Conservation (phyloP, 2,329 filamentous ascomycete genomes). For the Fusarium sp. region DNA sequence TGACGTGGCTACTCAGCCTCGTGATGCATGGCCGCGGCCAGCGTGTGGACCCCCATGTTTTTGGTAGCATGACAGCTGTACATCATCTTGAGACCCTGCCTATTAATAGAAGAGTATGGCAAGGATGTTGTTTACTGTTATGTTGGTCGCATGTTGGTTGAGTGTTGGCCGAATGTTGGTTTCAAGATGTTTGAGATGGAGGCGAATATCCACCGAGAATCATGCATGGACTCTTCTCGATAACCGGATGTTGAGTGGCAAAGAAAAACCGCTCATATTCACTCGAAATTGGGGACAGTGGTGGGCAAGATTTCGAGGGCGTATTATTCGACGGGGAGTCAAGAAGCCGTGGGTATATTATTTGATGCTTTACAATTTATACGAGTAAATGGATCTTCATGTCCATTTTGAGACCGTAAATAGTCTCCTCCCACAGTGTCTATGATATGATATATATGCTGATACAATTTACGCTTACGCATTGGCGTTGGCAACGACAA, state of each 20-base stretch:
- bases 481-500: slow-evolving; percentile 30
- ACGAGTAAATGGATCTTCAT: neutral
- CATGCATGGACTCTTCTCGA: neutral
- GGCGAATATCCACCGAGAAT: neutral
- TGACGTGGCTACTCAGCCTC: neutral
- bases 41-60: neutral
- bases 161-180: neutral
- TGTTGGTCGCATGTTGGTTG: neutral
- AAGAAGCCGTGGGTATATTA: neutral
- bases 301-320: neutral
- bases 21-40: neutral
- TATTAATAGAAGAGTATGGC: neutral
- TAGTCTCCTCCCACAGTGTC: neutral
- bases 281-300: neutral
- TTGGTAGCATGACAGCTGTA: neutral
- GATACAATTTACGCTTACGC: neutral
- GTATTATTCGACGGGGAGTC: neutral
- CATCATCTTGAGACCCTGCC: neutral
- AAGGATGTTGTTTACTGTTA: neutral
- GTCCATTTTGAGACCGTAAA: neutral
- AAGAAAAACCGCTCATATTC: neutral
- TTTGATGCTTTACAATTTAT: neutral
- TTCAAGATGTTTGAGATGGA: neutral
- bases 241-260: neutral
- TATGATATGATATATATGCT: neutral